Percentiles rank a stretch among this genome's conserved stretches.
Conservation (phyloP, 2,329 filamentous ascomycete species). For the Exophiala bonariae region DNA sequence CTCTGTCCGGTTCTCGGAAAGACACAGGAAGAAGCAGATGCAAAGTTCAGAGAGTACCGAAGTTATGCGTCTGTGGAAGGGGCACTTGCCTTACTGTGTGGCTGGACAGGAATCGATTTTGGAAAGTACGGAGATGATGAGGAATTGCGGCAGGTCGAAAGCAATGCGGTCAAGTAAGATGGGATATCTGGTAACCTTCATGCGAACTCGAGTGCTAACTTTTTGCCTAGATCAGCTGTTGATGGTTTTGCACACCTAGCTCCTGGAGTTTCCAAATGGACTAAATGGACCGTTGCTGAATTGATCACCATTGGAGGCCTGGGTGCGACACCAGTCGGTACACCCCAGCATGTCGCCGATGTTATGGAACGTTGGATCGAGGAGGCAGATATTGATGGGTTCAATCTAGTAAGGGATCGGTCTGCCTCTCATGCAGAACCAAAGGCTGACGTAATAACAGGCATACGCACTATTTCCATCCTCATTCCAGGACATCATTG, state of each 20-base stretch:
- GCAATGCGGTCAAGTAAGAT: conserved; percentile 47
- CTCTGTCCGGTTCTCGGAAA: conserved; percentile 50
- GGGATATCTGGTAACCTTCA: background rate
- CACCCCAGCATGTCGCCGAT: conserved; percentile 65
- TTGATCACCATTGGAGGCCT: conserved; percentile 60
- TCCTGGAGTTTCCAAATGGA: conserved; percentile 6
- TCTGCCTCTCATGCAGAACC: too few species aligned
- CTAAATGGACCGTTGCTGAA: conserved; percentile 3
- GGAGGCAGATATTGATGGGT: conserved; percentile 71
- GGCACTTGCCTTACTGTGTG: conserved; percentile 56
- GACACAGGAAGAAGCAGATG: conserved; percentile 54
- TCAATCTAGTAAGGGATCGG: conserved; percentile 50
- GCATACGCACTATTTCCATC: too few species aligned
- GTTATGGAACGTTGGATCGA: conserved; percentile 65
- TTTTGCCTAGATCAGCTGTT: conserved; percentile 4
- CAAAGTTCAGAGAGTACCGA: conserved; percentile 52
- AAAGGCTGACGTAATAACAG: too few species aligned
- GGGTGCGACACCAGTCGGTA: conserved; percentile 65
- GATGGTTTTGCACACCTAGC: background rate
- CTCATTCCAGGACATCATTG: conserved; percentile 53
- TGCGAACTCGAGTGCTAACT: background rate
- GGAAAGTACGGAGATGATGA: conserved; percentile 58
- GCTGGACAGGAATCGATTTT: conserved; percentile 63
- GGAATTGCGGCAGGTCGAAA: conserved; percentile 57
- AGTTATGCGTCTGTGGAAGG: conserved; percentile 55